Base-by-base conservation (phyloP, 2,329 filamentous ascomycete species). In the Davidsoniella australis region DNA sequence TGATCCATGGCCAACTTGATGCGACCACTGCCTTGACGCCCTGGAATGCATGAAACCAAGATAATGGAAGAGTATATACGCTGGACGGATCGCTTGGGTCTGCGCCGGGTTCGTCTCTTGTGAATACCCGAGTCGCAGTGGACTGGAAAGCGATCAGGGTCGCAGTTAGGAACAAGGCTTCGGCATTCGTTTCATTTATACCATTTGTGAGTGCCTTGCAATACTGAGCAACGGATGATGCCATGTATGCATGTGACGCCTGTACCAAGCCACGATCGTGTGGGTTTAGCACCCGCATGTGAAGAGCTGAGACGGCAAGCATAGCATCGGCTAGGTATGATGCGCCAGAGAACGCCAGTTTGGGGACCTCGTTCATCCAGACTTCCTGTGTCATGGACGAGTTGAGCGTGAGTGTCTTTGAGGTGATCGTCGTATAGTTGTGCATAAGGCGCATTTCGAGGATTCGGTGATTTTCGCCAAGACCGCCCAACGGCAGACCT, bases 21-120 rank as follows among this genome's bases (percentile, higher is more conserved):
- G 76, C 72, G 0, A 80, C 76, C 33, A 81, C 68, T 2, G 76
- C 73, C 59, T 80, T 81, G 55, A 81, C 75, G 9, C 77, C 77
- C 56, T 80, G 77, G 57, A 79, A 80, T 3, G 77, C 72, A 57
- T 80, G 76, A 53, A 81, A 80, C 76, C 75, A 80, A 2, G 73
- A 69, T 41, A 80, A 62, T 0, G 77, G 77, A n/a, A 79, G 61
- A 16, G 67, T 65, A 57, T 81, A 81, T 38, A 65, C 65, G 41
- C 54, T 63, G n/a, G 60, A 58, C 2, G 63, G 58, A 24, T 67
- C 64, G 44, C 63, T 62, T 3, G 58, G 56, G 37, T 67, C 63
- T 14, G 61, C 61, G 10, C 47, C 50, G 20, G 51, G 38, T 24
- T 78, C 74, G 50, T 77, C 73, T 46, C 76, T 72, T 51, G 70